Evolutionary conservation across 768 basidiomycete genomes (phyloP).

Genomic region (Sporobolomyces roseus): DNA sequence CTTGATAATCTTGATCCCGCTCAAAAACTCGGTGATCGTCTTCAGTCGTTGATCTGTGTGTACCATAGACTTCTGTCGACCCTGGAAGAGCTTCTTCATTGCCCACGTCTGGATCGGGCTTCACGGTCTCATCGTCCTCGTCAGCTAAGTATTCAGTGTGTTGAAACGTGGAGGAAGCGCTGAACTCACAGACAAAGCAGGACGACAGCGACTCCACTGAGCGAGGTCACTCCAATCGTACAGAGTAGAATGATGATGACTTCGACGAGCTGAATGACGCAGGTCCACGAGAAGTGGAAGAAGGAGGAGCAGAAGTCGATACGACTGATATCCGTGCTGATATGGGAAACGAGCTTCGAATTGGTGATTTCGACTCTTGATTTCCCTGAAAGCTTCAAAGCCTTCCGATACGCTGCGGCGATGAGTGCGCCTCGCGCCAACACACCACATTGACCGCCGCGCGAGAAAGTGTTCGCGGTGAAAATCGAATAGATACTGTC

Average conservation of each 20-base stretch:
- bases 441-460: slow-evolving; percentile 63
- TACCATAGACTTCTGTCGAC: slow-evolving; percentile 69
- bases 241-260: slow-evolving; percentile 69
- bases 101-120: slow-evolving; percentile 68
- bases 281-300: slow-evolving; percentile 58
- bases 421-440: slow-evolving; percentile 79
- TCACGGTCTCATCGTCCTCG: not conserved
- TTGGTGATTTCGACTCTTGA: slow-evolving; percentile 74
- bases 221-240: slow-evolving; percentile 62
- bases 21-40: slow-evolving; percentile 65
- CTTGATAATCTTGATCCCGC: slow-evolving; percentile 60
- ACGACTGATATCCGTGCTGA: slow-evolving; percentile 84
- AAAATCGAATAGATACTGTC: slow-evolving; percentile 12
- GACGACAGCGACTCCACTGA: slow-evolving; percentile 61
- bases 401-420: slow-evolving; percentile 74
- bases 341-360: slow-evolving; percentile 86
- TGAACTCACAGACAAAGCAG: slow-evolving; percentile 52
- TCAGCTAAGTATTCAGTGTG: too few species aligned
- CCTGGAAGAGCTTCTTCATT: slow-evolving; percentile 67
- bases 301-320: slow-evolving; percentile 63
- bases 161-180: not conserved
- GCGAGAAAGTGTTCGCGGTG: slow-evolving; percentile 52
- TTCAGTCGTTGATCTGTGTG: slow-evolving; percentile 88
- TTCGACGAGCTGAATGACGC: slow-evolving; percentile 68
- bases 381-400: slow-evolving; percentile 69